Percentiles rank a stretch among this genome's conserved stretches.
phyloP scores from a whole-genome alignment of 2,329 filamentous ascomycete genomes.

The Claviceps humidiphila region DNA sequence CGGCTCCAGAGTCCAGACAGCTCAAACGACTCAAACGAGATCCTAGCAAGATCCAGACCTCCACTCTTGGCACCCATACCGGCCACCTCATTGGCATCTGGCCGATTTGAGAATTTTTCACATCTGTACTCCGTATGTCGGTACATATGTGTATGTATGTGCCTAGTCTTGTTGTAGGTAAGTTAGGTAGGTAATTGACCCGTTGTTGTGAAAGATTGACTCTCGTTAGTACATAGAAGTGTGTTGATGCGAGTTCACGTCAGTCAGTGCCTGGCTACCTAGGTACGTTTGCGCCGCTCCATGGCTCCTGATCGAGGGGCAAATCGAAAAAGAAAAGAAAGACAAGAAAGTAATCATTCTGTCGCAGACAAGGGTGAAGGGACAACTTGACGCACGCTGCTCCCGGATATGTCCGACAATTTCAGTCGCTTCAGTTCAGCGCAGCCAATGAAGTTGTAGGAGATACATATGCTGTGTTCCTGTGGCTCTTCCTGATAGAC shows the following conservation, averaged over 20 bases:
- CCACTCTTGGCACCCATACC: constrained; percentile 4
- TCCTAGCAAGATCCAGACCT: constrained; percentile 7
- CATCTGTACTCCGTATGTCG: background rate
- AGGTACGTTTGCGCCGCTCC: background rate
- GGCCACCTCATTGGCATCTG: background rate
- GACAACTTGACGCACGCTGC: background rate
- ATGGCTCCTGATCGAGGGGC: background rate
- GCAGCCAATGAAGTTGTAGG: background rate
- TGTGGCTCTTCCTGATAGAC: background rate
- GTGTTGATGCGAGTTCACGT: background rate
- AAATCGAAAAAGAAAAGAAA: background rate
- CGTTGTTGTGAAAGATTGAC: no score
- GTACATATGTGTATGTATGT: background rate
- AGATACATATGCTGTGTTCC: no score
- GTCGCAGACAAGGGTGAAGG: background rate
- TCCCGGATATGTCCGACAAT: background rate
- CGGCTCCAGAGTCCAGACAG: background rate
- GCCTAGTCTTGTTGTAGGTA: background rate
- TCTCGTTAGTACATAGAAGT: background rate
- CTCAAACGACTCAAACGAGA: constrained; percentile 3
- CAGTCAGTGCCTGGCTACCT: no score
- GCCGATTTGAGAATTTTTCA: background rate
- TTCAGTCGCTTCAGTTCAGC: background rate
- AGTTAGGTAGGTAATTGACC: background rate
- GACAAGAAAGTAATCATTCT: background rate